Percentiles rank a stretch among this genome's conserved stretches.
These are phyloP conservation scores for Leishmania lainsoni DNA, from an alignment of 208 protist species.

Conservation along the genomic window DNA sequence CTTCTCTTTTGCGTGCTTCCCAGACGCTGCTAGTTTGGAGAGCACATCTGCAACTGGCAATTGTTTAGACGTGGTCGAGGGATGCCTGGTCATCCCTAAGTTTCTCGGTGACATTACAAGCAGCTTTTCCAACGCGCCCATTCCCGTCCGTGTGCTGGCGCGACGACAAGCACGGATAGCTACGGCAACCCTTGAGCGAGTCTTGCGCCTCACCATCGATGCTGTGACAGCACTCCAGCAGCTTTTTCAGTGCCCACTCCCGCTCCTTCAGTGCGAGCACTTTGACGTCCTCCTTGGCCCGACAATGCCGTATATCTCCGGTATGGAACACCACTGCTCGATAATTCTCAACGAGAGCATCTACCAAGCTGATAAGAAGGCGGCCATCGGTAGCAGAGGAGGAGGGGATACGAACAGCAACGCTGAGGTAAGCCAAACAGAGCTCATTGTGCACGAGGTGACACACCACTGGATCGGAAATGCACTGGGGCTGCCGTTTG, in stretches of 20 bases:
- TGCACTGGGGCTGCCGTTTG: conserved; percentile 77
- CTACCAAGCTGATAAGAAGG: conserved; percentile 26
- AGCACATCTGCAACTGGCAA: background rate
- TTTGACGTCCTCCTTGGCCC: conserved; percentile 66
- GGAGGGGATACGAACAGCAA: background rate
- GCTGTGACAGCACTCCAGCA: conserved; percentile 51
- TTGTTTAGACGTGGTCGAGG: conserved; percentile 11
- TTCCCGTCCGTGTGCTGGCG: conserved; percentile 32
- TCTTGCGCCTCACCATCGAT: conserved; percentile 37
- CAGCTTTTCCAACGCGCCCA: background rate
- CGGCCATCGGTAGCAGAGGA: background rate
- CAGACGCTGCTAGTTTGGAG: background rate
- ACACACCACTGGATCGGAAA: conserved; percentile 90
- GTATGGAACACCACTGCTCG: conserved; percentile 89
- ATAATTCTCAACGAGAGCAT: conserved; percentile 84
- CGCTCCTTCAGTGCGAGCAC: conserved; percentile 45
- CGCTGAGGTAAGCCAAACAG: conserved; percentile 35
- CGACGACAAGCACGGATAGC: conserved; percentile 23
- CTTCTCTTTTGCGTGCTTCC: conserved; percentile 60
- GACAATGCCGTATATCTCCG: conserved; percentile 81
- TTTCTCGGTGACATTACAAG: background rate
- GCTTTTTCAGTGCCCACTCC: conserved; percentile 67
- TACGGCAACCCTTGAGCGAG: conserved; percentile 25
- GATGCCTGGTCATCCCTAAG: background rate
- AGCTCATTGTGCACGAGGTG: conserved; percentile 88